phyloP scores from a whole-genome alignment of 1,284 basidiomycete species.

The Cryptococcus floricola region DNA sequence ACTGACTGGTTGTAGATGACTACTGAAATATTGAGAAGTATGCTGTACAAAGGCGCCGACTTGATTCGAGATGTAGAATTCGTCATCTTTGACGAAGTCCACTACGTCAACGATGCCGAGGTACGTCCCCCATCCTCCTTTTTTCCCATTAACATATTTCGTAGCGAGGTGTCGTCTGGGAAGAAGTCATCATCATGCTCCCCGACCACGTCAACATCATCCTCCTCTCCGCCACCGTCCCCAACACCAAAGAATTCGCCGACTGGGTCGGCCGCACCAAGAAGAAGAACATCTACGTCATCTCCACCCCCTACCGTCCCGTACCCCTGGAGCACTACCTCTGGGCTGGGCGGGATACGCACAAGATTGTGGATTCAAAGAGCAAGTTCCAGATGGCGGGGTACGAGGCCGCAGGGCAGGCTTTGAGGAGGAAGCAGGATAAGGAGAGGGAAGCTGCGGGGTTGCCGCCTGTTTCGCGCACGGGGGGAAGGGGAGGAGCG shows the following conservation, averaged over 20 bases:
- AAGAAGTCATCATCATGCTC: slow-evolving; percentile 99
- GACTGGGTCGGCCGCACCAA: slow-evolving; percentile 99
- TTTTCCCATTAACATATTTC: slow-evolving; percentile 4
- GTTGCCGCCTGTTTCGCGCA: slow-evolving; percentile 70
- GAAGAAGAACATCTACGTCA: slow-evolving; percentile 99
- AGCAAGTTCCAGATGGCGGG: slow-evolving; percentile 73
- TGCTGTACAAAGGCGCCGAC: slow-evolving; percentile 98
- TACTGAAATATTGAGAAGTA: slow-evolving; percentile 97
- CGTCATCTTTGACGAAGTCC: slow-evolving; percentile 99
- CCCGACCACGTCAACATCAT: slow-evolving; percentile 97
- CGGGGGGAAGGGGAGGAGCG: slow-evolving; percentile 70
- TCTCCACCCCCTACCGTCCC: slow-evolving; percentile 92
- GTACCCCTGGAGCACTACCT: slow-evolving; percentile 97
- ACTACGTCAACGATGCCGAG: slow-evolving; percentile 99
- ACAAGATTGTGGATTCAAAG: slow-evolving; percentile 86
- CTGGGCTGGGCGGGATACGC: slow-evolving; percentile 84
- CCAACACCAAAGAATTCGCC: slow-evolving; percentile 97
- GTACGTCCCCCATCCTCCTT: slow-evolving; percentile 50
- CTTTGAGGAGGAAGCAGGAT: slow-evolving; percentile 88
- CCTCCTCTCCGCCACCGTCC: slow-evolving; percentile 93
- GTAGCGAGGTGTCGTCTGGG: slow-evolving; percentile 98
- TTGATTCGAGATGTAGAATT: slow-evolving; percentile 98
- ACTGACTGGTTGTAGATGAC: slow-evolving; percentile 61
- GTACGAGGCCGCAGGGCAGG: slow-evolving; percentile 87
- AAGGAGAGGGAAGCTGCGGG: slow-evolving; percentile 95